Base-by-base conservation (phyloP, 2,329 filamentous ascomycete genomes). In the Uncinocarpus reesii region DNA sequence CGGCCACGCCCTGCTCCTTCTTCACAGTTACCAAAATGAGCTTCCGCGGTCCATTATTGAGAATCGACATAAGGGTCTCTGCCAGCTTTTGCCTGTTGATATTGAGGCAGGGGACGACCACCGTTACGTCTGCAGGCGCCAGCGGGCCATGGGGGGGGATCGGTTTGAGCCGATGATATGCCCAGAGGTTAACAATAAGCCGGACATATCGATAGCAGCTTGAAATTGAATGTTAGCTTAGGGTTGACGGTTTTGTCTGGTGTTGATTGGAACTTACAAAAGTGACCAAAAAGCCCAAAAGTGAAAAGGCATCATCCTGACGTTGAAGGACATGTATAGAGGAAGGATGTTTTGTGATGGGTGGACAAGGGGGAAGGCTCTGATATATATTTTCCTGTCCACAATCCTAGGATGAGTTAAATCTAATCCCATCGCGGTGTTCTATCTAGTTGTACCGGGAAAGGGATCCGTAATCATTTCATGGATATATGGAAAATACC, bases 61-160 rank as follows among this genome's bases (percentile, higher is more conserved):
- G 57, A 28, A 75, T 56, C 15, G 60, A 59, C 16, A 79, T 71
- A 21, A 94, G 73, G 20, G 85, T 88, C 41, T 80, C 77, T 44
- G 79, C 79, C 44, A 94, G 75, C 59, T 88, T 84, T 57, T 85
- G 79, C 53, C 87, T 84, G 47, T 78, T 78, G 53, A 85, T 84
- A 63, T 89, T 84, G 55, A 94, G 88, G n/a, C 86, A 92, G 4
- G 87, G 87, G 50, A 93, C 84, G 57, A 93, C 83, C 54, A 93
- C 84, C 2, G 87, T 93, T 58, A 92, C 85, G 74, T 93, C 84
- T 53, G 81, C 68, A 40, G 79, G 75, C 15, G 78, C 83, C 61
- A 85, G 85, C 52, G 84, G 81, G 46, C 76, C 75, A 31, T 84
- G 81, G 48, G 87, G 81, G 24, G 83, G 83, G 50, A 84, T 82